Base-by-base conservation (phyloP, 306 rosid genomes). In the Dalbergia oliveri region DNA sequence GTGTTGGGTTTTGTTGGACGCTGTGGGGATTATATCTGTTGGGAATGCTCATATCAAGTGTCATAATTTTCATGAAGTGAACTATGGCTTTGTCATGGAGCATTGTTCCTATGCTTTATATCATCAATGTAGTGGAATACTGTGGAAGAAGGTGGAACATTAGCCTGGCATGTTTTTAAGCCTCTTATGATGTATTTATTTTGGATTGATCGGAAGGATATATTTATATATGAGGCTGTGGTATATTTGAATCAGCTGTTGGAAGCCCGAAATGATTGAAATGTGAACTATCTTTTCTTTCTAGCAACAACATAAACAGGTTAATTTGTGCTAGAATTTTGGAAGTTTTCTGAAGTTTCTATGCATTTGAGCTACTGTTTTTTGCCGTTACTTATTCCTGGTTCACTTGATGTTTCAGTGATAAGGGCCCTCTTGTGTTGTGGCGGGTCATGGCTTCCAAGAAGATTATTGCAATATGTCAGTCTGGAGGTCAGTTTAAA, bases 391-490 rank as follows among this genome's bases (percentile, higher is more conserved):
- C 14, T 51, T 53, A 33, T 85, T 53, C 37, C 19, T 18, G 15
- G 13, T 62, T 12, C 8, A 58, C 3, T 33, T 53, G 54, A 34
- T 45, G 47, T 34, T 72, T 57, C 19, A 69, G 34, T 45, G 66
- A 41, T 64, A 49, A 70, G 63, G 31, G 68, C 62, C 58, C 4
- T 78, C 16, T 79, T 80, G 60, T 57, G 16, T 59, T 37, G 77
- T 61, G 61, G 62, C 86, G 90, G 99, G 84, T 76, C 86, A 94
- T 91, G 98, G 93, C 84, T 71, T 81, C 72, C 81, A 88, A 75
- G 84, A 93, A 79, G 86, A 69, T 91, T 61, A 95, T 95, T 67
- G 93, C 94, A 16, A 93, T 95, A 75, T 95, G 99, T 86, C 99
- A 95, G 77, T 91, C 88, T 3, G 99, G 99, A 59, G 99, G 99